Conservation (phyloP, 208 protist genomes). For the Crithidia thermophila region DNA sequence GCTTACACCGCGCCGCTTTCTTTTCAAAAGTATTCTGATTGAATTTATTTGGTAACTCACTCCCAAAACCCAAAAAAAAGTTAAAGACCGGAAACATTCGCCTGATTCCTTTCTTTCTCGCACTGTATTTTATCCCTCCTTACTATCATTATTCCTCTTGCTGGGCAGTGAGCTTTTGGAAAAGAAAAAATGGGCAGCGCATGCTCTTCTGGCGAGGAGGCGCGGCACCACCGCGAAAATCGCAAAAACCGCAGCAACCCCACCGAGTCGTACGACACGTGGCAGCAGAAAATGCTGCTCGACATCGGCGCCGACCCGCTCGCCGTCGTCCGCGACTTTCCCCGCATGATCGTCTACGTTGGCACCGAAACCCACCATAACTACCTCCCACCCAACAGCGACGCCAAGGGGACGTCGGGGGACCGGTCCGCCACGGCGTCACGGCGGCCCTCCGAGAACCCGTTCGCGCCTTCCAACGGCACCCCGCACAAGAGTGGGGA, state of each 20-base stretch:
- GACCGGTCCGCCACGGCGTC: background rate
- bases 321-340: constrained; percentile 81
- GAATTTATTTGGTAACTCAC: no score
- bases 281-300: constrained; percentile 45
- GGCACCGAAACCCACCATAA: constrained; percentile 18
- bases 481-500: background rate
- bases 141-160: no score
- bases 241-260: constrained; percentile 49
- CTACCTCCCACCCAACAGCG: background rate
- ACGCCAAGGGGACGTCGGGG: background rate
- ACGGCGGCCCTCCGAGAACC: constrained; percentile 4
- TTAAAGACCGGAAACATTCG: no score
- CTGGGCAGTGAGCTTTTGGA: no score
- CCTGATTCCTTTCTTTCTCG: no score
- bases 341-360: constrained; percentile 66
- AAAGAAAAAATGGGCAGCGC: constrained; percentile 17
- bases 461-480: background rate
- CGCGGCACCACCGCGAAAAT: constrained; percentile 37
- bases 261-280: constrained; percentile 44
- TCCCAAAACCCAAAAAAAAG: no score
- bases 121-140: no score
- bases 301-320: constrained; percentile 55
- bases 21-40: no score
- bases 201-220: constrained; percentile 24
- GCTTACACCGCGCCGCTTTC: no score